Conservation (phyloP, 495 filamentous ascomycete genomes). For the Penicillium mononematosum region DNA sequence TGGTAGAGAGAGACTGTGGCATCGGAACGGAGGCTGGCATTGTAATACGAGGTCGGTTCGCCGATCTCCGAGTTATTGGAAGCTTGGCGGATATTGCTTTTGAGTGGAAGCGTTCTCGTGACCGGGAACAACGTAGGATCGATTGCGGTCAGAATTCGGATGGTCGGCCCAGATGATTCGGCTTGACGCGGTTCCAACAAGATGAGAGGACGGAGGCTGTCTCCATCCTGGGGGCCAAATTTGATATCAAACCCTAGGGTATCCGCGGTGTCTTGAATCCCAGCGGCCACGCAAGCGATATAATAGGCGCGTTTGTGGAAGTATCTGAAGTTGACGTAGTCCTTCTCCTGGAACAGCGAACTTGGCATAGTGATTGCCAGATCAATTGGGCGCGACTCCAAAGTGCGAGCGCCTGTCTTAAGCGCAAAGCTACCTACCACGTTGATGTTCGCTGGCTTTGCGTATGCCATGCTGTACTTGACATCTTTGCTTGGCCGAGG, state of each 20-base stretch:
- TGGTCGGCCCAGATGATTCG: background rate
- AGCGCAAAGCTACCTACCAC: slow-evolving; percentile 85
- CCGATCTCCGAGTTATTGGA: slow-evolving; percentile 31
- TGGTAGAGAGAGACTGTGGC: slow-evolving; percentile 68
- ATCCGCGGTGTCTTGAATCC: slow-evolving; percentile 55
- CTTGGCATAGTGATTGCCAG: slow-evolving; percentile 82
- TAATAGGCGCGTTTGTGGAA: slow-evolving; percentile 96
- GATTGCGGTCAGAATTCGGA: slow-evolving; percentile 72
- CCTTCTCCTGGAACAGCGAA: slow-evolving; percentile 84
- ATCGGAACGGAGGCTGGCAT: slow-evolving; percentile 80
- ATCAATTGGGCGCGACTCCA: slow-evolving; percentile 63
- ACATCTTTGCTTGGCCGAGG: slow-evolving; percentile 69
- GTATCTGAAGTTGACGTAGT: slow-evolving; percentile 89
- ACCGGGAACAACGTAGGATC: slow-evolving; percentile 64
- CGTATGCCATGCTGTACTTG: slow-evolving; percentile 78
- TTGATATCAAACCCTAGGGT: slow-evolving; percentile 53
- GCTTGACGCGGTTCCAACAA: slow-evolving; percentile 45
- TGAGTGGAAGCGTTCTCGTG: slow-evolving; percentile 65
- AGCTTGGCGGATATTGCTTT: slow-evolving; percentile 62
- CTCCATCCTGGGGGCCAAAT: slow-evolving; percentile 72
- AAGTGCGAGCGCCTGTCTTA: slow-evolving; percentile 65
- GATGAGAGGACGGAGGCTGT: slow-evolving; percentile 73
- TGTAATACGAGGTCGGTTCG: slow-evolving; percentile 79
- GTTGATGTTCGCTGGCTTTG: slow-evolving; percentile 74
- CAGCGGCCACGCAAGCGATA: slow-evolving; percentile 72